Percentiles rank a stretch among this genome's conserved stretches.
These are phyloP conservation scores for Cladobotryum protrusum DNA, from an alignment of 2,329 filamentous ascomycete genomes.

Conservation along the genomic window DNA sequence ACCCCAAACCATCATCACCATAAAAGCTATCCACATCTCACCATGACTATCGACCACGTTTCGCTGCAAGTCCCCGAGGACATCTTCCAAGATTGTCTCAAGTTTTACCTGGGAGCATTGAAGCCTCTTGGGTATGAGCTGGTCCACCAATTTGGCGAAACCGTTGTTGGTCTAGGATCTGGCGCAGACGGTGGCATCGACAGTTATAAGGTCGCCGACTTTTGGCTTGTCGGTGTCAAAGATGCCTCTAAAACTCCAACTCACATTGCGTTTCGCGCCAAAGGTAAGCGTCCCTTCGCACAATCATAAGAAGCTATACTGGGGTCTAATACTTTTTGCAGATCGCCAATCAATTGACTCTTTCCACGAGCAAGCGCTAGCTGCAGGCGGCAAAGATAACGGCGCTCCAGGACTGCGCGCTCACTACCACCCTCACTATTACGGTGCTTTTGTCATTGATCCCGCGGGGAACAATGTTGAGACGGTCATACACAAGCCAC, in stretches of 20 bases:
- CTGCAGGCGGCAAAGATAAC: conserved; percentile 37
- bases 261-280: conserved; percentile 28
- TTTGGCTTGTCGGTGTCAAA: conserved; percentile 25
- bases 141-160: conserved; percentile 21
- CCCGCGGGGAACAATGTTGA: conserved; percentile 43
- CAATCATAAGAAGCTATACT: not conserved
- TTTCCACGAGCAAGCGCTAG: conserved; percentile 33
- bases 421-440: conserved; percentile 37
- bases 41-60: conserved; percentile 32
- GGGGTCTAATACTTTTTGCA: conserved; percentile 12
- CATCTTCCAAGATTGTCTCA: conserved; percentile 22
- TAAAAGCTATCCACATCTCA: not conserved
- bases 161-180: conserved; percentile 27
- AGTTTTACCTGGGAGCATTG: conserved; percentile 30
- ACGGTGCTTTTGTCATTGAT: conserved; percentile 39
- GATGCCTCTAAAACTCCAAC: conserved; percentile 12
- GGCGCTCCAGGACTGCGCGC: conserved; percentile 35
- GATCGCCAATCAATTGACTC: conserved; percentile 34
- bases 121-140: conserved; percentile 31
- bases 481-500: conserved; percentile 13
- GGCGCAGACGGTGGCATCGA: conserved; percentile 4
- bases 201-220: conserved; percentile 17
- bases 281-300: conserved; percentile 16
- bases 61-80: conserved; percentile 24
- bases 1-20: no score